Conservation (phyloP, 495 filamentous ascomycete genomes). For the Hypoxylon subgilvum region DNA sequence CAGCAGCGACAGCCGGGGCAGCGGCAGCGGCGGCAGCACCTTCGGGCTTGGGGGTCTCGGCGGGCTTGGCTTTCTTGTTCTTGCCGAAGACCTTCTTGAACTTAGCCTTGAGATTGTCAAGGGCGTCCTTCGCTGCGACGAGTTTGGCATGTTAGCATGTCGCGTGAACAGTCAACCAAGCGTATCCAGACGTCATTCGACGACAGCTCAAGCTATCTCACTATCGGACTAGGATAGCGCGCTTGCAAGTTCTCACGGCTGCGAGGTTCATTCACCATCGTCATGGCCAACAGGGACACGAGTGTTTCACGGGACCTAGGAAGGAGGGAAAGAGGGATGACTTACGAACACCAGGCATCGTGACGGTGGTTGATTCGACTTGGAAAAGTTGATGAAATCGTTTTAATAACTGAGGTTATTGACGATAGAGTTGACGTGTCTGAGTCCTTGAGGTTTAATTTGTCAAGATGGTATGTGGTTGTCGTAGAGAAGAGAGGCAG, state of each 20-base stretch:
- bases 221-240: neutral
- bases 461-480: constrained; percentile 9
- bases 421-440: neutral
- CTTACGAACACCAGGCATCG: constrained; percentile 40
- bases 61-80: constrained; percentile 35
- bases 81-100: constrained; percentile 61
- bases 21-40: constrained; percentile 12
- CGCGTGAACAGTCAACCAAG: constrained; percentile 8
- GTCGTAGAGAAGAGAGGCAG: constrained; percentile 26
- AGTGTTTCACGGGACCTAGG: neutral
- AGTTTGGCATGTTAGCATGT: constrained; percentile 26
- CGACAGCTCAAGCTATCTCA: neutral
- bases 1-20: constrained; percentile 18
- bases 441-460: neutral
- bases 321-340: constrained; percentile 3
- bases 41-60: constrained; percentile 33
- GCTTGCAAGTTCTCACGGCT: neutral
- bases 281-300: neutral
- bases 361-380: constrained; percentile 17
- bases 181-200: neutral
- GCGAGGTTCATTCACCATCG: neutral
- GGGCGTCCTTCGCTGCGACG: constrained; percentile 41
- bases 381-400: neutral
- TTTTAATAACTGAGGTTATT: neutral
- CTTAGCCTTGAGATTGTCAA: constrained; percentile 53